A percentile compares a stretch with the other conserved stretches of the same genome.
phyloP scores from a whole-genome alignment of 148 eudicot genomes.

The Silene uniflora region DNA sequence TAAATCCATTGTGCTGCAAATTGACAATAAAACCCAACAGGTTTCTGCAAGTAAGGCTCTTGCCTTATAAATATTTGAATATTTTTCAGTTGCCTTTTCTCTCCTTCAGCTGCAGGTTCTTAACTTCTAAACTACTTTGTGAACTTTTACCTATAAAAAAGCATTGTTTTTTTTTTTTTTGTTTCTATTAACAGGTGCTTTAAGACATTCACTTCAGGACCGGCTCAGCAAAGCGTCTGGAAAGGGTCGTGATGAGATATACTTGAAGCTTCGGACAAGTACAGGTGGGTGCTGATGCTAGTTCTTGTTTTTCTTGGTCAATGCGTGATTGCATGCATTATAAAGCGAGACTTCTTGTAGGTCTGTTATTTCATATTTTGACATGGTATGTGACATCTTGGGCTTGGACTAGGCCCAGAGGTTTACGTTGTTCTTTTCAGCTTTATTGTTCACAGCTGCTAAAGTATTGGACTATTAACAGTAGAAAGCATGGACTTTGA shows the following conservation, averaged over 20 bases:
- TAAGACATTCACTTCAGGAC: conserved; percentile 94
- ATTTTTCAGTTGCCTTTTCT: not conserved
- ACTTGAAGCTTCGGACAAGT: conserved; percentile 83
- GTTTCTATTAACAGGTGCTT: conserved; percentile 64
- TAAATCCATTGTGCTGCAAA: conserved; percentile 82
- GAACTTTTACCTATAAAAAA: not conserved
- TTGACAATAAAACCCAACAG: conserved; percentile 82
- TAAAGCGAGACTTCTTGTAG: not conserved
- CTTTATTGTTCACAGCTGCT: not conserved
- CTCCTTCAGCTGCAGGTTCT: not conserved
- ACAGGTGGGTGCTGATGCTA: conserved; percentile 44
- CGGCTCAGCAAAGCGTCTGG: conserved; percentile 82
- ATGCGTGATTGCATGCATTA: too few species aligned
- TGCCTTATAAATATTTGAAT: conserved; percentile 3
- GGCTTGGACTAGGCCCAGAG: not conserved
- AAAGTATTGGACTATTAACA: not conserved
- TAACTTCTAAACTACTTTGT: not conserved
- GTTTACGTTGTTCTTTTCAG: not conserved
- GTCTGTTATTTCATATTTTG: not conserved
- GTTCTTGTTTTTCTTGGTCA: not conserved
- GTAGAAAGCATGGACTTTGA: conserved; percentile 8
- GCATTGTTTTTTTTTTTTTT: not conserved
- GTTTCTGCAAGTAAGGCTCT: conserved; percentile 90
- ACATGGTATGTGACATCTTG: not conserved
- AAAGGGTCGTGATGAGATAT: conserved; percentile 78